phyloP scores from a whole-genome alignment of 2,329 filamentous ascomycete genomes.

The Exophiala viscosa region DNA sequence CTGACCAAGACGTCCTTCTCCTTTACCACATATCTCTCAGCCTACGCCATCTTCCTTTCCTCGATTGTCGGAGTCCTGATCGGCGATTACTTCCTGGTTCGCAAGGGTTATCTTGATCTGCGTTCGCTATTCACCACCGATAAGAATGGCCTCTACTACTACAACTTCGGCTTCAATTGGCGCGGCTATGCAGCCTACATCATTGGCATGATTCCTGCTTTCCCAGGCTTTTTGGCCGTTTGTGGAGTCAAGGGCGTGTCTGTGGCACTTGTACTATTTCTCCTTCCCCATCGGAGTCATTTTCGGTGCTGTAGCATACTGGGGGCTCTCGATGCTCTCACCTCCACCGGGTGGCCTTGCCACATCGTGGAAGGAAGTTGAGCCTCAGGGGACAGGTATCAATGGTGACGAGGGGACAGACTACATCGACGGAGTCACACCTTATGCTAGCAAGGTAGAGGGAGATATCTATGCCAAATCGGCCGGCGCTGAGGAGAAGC shows the following conservation, averaged over 20 bases:
- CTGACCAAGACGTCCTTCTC: conserved; percentile 3
- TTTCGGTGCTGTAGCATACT: not conserved
- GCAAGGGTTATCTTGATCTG: conserved; percentile 38
- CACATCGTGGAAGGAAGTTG: not conserved
- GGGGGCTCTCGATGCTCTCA: not conserved
- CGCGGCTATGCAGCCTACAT: conserved; percentile 32
- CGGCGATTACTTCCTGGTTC: conserved; percentile 41
- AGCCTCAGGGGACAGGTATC: not conserved
- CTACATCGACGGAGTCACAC: not conserved
- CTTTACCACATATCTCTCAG: conserved; percentile 24
- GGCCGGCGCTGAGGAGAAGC: not conserved
- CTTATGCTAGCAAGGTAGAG: not conserved
- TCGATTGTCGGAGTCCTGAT: conserved; percentile 42
- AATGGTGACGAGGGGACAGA: not conserved
- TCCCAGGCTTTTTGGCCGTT: conserved; percentile 27
- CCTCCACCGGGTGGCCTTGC: not conserved
- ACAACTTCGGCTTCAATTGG: conserved; percentile 35
- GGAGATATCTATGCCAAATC: not conserved
- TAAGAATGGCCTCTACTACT: conserved; percentile 38
- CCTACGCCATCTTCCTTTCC: conserved; percentile 34
- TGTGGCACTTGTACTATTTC: not conserved
- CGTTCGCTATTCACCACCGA: conserved; percentile 40
- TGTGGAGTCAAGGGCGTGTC: conserved; percentile 6
- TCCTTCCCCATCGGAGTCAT: not conserved
- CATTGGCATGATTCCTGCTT: conserved; percentile 33